Conservation (phyloP, 176 grass and related monocot genomes). For the Musa beccarii region DNA sequence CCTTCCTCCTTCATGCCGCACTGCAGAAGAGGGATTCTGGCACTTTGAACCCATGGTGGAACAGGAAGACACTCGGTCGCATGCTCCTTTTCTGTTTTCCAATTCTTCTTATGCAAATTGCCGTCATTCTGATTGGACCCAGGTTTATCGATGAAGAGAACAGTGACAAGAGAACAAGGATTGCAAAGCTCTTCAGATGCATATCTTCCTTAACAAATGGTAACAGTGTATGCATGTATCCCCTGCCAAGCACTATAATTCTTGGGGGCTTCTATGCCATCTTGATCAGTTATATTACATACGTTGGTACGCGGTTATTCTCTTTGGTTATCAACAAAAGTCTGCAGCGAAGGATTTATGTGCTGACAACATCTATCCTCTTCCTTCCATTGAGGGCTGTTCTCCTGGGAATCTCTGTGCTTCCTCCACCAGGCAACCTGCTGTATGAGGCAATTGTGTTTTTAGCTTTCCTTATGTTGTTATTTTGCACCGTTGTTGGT, state of each 20-base stretch:
- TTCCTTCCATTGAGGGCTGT: constrained; percentile 51
- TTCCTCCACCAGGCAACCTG: constrained; percentile 45
- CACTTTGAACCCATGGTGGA: constrained; percentile 62
- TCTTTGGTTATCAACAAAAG: constrained; percentile 86
- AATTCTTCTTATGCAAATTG: constrained; percentile 44
- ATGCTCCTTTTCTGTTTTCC: constrained; percentile 58
- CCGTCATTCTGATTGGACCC: constrained; percentile 48
- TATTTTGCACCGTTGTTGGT: constrained; percentile 55
- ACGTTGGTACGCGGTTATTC: constrained; percentile 53
- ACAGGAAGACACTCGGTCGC: constrained; percentile 49
- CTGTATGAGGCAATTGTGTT: constrained; percentile 66
- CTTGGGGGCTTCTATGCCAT: constrained; percentile 64
- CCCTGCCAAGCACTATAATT: constrained; percentile 73
- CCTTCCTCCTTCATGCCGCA: constrained; percentile 72
- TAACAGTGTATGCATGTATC: constrained; percentile 57
- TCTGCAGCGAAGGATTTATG: constrained; percentile 67
- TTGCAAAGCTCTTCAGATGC: constrained; percentile 38
- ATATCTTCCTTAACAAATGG: constrained; percentile 27
- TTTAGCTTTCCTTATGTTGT: constrained; percentile 67
- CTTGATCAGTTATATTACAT: constrained; percentile 60
- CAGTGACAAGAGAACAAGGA: constrained; percentile 20
- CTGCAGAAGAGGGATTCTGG: constrained; percentile 66
- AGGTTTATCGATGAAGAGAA: constrained; percentile 24
- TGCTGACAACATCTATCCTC: constrained; percentile 51
- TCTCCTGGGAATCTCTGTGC: constrained; percentile 66